Conservation (phyloP, 768 basidiomycete genomes). For the Pleurotus citrinopileatus region DNA sequence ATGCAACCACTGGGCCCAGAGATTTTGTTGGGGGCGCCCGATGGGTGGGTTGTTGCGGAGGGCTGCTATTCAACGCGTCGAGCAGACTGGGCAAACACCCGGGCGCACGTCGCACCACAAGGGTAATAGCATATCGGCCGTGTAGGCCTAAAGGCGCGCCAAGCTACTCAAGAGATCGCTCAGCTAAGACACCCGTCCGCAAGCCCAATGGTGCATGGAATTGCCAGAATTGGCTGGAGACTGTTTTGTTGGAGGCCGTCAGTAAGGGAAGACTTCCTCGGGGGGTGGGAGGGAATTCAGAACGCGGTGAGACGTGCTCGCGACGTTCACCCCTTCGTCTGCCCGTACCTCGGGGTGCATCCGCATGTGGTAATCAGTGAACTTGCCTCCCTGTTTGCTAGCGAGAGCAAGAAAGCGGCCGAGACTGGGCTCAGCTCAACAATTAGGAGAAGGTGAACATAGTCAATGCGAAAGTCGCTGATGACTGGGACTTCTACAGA, state of each 20-base stretch:
- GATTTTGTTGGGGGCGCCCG: no score
- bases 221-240: constrained; percentile 25
- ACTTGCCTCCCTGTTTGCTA: constrained; percentile 48
- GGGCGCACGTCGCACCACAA: no score
- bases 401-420: constrained; percentile 22
- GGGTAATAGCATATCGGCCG: no score
- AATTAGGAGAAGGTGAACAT: constrained; percentile 37
- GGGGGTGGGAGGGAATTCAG: constrained; percentile 4
- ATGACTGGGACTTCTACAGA: constrained; percentile 48
- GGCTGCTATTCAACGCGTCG: no score
- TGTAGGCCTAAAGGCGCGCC: constrained; percentile 15
- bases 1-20: no score
- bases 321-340: constrained; percentile 35
- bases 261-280: background rate
- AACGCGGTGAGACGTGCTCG: background rate
- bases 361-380: constrained; percentile 58
- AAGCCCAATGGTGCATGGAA: constrained; percentile 27
- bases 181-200: constrained; percentile 14
- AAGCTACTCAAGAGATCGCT: constrained; percentile 20
- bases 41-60: no score
- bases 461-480: constrained; percentile 42
- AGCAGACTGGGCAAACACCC: no score
- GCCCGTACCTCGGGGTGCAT: constrained; percentile 60
- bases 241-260: constrained; percentile 1
- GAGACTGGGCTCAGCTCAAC: constrained; percentile 46